phyloP scores from a whole-genome alignment of 805 yeast genomes.

The Teunomyces panamensis region DNA sequence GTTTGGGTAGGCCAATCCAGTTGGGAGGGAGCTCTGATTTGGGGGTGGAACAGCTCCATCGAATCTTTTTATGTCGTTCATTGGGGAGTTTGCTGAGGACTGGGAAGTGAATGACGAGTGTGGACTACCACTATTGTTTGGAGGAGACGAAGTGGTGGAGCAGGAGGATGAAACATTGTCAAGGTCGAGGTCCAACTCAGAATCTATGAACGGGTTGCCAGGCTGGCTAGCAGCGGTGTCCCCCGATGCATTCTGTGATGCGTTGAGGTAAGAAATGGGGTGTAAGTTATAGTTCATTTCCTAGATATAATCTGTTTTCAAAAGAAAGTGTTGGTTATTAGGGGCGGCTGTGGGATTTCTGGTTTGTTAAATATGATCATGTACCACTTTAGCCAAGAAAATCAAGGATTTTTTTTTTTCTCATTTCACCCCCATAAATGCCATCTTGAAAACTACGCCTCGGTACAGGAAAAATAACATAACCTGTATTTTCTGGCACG shows the following conservation, averaged over 20 bases:
- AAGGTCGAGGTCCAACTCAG: slow-evolving; percentile 25
- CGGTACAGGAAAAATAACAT: not conserved
- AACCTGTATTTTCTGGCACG: not conserved
- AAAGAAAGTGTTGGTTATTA: not conserved
- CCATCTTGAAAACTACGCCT: not conserved
- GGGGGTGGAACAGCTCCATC: not conserved
- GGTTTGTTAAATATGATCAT: slow-evolving; percentile 2
- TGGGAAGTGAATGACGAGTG: slow-evolving; percentile 37
- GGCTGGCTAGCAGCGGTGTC: slow-evolving; percentile 1
- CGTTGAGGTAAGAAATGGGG: slow-evolving; percentile 45
- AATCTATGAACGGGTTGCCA: slow-evolving; percentile 15
- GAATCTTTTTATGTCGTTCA: slow-evolving; percentile 14
- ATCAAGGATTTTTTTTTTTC: not conserved
- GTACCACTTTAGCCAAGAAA: slow-evolving; percentile 1
- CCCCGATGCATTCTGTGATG: slow-evolving; percentile 14
- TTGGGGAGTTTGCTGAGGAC: slow-evolving; percentile 35
- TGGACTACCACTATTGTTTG: slow-evolving; percentile 26
- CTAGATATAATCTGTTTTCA: not conserved
- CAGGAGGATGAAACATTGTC: slow-evolving; percentile 29
- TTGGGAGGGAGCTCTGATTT: not conserved
- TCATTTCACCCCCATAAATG: not conserved
- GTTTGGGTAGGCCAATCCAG: slow-evolving; percentile 3
- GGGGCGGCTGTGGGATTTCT: not conserved
- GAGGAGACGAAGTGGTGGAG: slow-evolving; percentile 18
- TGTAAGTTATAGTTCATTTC: slow-evolving; percentile 41